These are phyloP conservation scores for Rhododendron simsii DNA, from an alignment of 148 eudicot species.

Conservation along the genomic window DNA sequence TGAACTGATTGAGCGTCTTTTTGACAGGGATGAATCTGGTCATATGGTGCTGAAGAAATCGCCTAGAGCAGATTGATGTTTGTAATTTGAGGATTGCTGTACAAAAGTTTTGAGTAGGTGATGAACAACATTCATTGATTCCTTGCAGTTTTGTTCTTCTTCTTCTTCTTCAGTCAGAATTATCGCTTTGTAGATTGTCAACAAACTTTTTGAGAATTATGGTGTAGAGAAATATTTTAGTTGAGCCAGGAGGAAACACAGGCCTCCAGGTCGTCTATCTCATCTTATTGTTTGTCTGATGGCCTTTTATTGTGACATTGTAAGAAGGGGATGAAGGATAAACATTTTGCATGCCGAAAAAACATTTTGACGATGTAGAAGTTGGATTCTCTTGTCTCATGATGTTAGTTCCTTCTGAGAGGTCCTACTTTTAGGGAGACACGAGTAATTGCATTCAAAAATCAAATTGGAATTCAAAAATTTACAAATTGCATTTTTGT, in stretches of 20 bases:
- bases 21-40: constrained; percentile 68
- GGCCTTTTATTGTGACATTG: neutral
- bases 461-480: neutral
- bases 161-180: neutral
- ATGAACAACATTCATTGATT: neutral
- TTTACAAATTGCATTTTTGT: neutral
- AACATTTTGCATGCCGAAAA: neutral
- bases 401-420: neutral
- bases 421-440: neutral
- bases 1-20: constrained; percentile 66
- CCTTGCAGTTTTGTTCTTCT: neutral
- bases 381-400: neutral
- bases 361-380: neutral
- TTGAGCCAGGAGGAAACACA: neutral
- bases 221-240: neutral
- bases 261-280: neutral
- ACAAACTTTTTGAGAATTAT: neutral
- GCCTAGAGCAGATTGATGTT: constrained; percentile 6
- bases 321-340: neutral
- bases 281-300: neutral
- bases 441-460: neutral
- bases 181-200: neutral
- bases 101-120: neutral
- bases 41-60: constrained; percentile 47
- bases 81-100: neutral